Base-by-base conservation (phyloP, 2,329 filamentous ascomycete species). In the Ascochyta viciae-villosae region DNA sequence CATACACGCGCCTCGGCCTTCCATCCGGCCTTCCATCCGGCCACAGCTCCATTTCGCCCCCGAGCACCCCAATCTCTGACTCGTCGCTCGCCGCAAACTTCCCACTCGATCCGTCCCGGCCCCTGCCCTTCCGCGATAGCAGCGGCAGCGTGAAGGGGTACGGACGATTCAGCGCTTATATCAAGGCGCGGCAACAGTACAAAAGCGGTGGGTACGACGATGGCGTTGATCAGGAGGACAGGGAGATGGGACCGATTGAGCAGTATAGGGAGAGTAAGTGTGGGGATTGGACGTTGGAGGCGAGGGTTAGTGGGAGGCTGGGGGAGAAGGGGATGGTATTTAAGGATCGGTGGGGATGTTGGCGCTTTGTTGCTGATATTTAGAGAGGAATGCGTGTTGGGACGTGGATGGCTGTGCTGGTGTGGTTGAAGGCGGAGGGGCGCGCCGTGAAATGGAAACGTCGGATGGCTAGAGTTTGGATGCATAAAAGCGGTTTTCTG, bases 261-360 rank as follows among this genome's bases (percentile, higher is more conserved):
- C 40, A 50, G 42, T 66, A 60, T 23, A 22, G 55, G 8, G 10
- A 10, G 16, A 43, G 19, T 1, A 59, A 47, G 42, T 58, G 61
- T n/a, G 58, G 23, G 2, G 62, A 67, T 10, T 69, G 66, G 66
- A 49, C 34, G 10, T 15, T 67, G 29, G 62, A 62, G 51, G 58
- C 53, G 50, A 42, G 60, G 41, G 39, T 66, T 7, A 62, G 59
- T 46, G 26, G 42, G 6, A 54, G 53, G 1, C 33, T 54, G 7
- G 50, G 57, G 33, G 56, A 57, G 10, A 44, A 50, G 6, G 53
- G 56, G 3, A 65, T 62, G 60, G 15, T 69, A 51, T 69, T 61
- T 24, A 43, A 55, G 8, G 58, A 66, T 31, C 40, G 51, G 10
- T 47, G 45, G 31, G 63, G 60, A 15, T 49, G 56, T 0, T 67